Evolutionary conservation across 2,329 filamentous ascomycete species (phyloP).

Genomic region (Drechslerella stenobrocha): DNA sequence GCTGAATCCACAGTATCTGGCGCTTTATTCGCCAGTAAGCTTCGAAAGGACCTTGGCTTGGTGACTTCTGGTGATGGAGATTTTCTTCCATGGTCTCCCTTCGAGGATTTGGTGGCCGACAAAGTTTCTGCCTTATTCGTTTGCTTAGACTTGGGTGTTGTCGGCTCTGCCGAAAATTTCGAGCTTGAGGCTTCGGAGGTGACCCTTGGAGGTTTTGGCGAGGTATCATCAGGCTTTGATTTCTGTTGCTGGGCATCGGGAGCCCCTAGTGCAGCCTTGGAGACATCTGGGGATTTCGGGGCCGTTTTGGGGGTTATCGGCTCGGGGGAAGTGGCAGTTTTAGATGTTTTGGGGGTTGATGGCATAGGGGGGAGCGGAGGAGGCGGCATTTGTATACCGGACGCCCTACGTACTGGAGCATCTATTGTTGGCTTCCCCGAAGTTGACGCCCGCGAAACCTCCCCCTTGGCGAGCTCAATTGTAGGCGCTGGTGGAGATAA

Average conservation of each 20-base stretch:
- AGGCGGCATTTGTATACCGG: conserved; percentile 8
- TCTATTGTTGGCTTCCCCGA: conserved; percentile 12
- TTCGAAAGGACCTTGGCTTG: conserved; percentile 42
- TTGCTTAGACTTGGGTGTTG: conserved; percentile 30
- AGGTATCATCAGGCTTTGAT: conserved; percentile 7
- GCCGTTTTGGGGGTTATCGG: conserved; percentile 32
- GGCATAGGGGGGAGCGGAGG: conserved; percentile 23
- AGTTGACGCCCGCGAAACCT: conserved; percentile 1
- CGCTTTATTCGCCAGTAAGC: conserved; percentile 27
- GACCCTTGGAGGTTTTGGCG: background rate
- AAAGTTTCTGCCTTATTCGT: conserved; percentile 23
- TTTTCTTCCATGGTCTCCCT: conserved; percentile 38
- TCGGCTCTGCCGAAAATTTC: conserved; percentile 23
- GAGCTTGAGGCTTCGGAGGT: conserved; percentile 14
- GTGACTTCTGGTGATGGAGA: conserved; percentile 33
- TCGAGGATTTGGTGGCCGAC: conserved; percentile 23
- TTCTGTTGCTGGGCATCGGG: conserved; percentile 19
- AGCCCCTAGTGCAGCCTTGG: conserved; percentile 2
- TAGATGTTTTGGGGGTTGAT: conserved; percentile 12
- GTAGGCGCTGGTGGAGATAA: conserved; percentile 6
- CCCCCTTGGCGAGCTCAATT: conserved; percentile 15
- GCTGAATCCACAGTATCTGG: conserved; percentile 44
- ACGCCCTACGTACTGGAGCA: conserved; percentile 4
- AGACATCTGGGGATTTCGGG: conserved; percentile 23
- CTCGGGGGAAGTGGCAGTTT: conserved; percentile 13